These are phyloP conservation scores for Ophiocordyceps polyrhachis-furcata DNA, from an alignment of 2,329 filamentous ascomycete genomes.

Conservation along the genomic window DNA sequence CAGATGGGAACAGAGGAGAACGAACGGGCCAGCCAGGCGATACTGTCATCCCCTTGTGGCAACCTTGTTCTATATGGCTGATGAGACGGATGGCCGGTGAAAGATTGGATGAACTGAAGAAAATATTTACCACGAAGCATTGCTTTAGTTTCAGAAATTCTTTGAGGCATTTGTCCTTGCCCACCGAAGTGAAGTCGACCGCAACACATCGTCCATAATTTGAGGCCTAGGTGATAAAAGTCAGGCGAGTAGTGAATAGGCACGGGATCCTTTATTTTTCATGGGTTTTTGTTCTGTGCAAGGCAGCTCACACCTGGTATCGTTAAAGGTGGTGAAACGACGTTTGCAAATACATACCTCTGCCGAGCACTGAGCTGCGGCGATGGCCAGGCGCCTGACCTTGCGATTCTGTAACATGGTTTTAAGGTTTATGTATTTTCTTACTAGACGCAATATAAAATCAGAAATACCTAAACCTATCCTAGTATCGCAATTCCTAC, in stretches of 20 bases:
- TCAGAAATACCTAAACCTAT: too few relatives aligned
- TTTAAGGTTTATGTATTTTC: too few relatives aligned
- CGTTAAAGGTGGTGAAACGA: not conserved
- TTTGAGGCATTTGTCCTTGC: slow-evolving; percentile 75
- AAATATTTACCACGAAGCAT: slow-evolving; percentile 55
- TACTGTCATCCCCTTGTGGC: not conserved
- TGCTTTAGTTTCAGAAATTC: slow-evolving; percentile 78
- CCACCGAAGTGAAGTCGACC: slow-evolving; percentile 72
- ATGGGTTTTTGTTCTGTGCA: not conserved
- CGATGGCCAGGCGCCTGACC: slow-evolving; percentile 32
- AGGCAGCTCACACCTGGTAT: not conserved
- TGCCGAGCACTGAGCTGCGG: slow-evolving; percentile 34
- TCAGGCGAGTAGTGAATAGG: not conserved
- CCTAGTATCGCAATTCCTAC: too few relatives aligned
- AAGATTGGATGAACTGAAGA: not conserved
- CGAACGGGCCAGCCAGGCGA: too few relatives aligned
- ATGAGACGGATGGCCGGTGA: not conserved
- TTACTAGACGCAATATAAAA: too few relatives aligned
- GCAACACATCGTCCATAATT: slow-evolving; percentile 84
- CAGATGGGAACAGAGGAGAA: too few relatives aligned
- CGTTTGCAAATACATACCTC: slow-evolving; percentile 21
- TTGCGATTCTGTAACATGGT: too few relatives aligned
- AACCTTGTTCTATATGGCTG: not conserved
- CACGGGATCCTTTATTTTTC: not conserved
- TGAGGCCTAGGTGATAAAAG: slow-evolving; percentile 46